phyloP scores from a whole-genome alignment of 805 yeast species.

The Saturnispora galanensis region DNA sequence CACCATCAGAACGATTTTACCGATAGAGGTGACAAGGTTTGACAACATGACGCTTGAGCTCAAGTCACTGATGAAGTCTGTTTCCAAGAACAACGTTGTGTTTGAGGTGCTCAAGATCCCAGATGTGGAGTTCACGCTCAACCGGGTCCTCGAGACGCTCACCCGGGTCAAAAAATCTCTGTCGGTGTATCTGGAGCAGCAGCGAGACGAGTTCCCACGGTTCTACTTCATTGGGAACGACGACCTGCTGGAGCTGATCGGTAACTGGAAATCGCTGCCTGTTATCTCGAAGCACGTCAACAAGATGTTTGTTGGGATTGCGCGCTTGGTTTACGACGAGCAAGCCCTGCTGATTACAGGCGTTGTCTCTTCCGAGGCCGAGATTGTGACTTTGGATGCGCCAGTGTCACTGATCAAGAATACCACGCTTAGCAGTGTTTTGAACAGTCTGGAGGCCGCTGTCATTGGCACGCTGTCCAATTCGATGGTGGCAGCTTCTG shows the following conservation, averaged over 20 bases:
- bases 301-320: constrained; percentile 65
- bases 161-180: constrained; percentile 52
- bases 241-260: constrained; percentile 74
- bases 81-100: constrained; percentile 39
- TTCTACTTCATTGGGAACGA: constrained; percentile 87
- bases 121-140: constrained; percentile 38
- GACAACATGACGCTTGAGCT: constrained; percentile 54
- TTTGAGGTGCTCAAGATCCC: constrained; percentile 46
- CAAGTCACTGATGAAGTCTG: constrained; percentile 37
- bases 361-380: constrained; percentile 59
- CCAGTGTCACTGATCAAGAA: constrained; percentile 36
- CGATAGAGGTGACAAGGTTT: constrained; percentile 61
- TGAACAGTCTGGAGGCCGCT: constrained; percentile 45
- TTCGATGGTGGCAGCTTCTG: constrained; percentile 27
- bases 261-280: constrained; percentile 41
- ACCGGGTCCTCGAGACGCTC: constrained; percentile 46
- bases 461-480: constrained; percentile 39
- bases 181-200: constrained; percentile 69
- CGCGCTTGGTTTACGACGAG: constrained; percentile 27
- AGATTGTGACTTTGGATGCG: constrained; percentile 33
- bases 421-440: constrained; percentile 50
- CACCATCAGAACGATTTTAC: constrained; percentile 54
- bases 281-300: constrained; percentile 48
- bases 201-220: constrained; percentile 68
- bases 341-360: constrained; percentile 27